phyloP scores from a whole-genome alignment of 345 rosid genomes.

The Lumnitzera littorea region DNA sequence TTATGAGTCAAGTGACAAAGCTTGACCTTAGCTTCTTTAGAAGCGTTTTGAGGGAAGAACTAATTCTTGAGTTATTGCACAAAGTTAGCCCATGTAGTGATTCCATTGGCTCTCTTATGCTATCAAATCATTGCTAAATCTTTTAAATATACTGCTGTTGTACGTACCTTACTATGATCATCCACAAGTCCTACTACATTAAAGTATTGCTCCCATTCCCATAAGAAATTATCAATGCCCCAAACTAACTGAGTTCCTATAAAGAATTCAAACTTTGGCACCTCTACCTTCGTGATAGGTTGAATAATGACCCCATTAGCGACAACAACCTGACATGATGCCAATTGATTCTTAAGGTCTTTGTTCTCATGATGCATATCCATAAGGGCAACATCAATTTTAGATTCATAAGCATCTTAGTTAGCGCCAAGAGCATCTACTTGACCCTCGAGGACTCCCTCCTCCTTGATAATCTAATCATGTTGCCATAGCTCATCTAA shows the following conservation, averaged over 20 bases:
- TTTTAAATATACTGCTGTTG: neutral
- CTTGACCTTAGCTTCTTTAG: neutral
- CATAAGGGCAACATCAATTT: no score
- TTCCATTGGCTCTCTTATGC: neutral
- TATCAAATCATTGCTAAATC: neutral
- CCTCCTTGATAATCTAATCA: no score
- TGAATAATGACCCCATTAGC: no score
- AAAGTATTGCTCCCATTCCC: neutral
- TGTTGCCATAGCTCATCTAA: no score
- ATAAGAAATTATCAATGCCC: constrained; percentile 3
- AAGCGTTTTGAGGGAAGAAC: constrained; percentile 2
- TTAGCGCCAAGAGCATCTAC: no score
- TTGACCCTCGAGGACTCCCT: no score
- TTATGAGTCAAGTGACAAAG: neutral
- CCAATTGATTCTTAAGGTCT: no score
- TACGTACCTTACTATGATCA: neutral
- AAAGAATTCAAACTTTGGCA: neutral
- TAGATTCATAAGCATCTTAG: no score
- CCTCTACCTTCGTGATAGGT: no score
- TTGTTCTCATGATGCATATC: no score
- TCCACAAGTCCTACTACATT: neutral
- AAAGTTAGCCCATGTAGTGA: neutral
- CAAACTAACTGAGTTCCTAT: neutral
- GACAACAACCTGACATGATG: no score
- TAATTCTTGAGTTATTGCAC: neutral